Percentiles rank a stretch among this genome's conserved stretches.
Evolutionary conservation across 225 moss, liverwort and hornwort genomes (phyloP).

Genomic region (Polytrichum commune): DNA sequence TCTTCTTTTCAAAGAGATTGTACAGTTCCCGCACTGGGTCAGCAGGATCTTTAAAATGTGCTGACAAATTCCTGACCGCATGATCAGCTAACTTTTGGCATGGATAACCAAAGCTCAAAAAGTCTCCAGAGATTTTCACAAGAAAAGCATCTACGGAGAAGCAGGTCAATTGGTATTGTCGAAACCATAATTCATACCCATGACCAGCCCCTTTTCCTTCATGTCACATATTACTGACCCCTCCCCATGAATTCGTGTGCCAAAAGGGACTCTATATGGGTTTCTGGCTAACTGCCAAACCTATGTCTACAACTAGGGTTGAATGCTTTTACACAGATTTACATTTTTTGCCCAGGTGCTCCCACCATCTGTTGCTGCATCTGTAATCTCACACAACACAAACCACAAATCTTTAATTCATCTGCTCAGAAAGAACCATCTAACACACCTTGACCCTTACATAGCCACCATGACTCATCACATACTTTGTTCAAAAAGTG

Average conservation of each 20-base stretch:
- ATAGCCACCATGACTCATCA: too few species aligned
- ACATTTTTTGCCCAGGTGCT: slow-evolving; percentile 65
- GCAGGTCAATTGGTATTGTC: background rate
- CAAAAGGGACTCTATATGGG: slow-evolving; percentile 17
- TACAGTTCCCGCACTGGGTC: slow-evolving; percentile 41
- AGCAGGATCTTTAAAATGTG: slow-evolving; percentile 14
- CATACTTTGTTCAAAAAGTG: too few species aligned
- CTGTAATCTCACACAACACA: slow-evolving; percentile 15
- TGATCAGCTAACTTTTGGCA: slow-evolving; percentile 11
- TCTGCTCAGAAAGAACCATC: too few species aligned
- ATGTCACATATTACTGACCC: slow-evolving; percentile 12
- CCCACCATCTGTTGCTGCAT: slow-evolving; percentile 62
- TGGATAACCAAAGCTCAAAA: slow-evolving; percentile 25
- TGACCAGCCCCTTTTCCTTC: slow-evolving; percentile 4
- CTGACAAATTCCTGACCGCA: slow-evolving; percentile 21
- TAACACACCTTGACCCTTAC: too few species aligned
- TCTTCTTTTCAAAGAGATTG: slow-evolving; percentile 36
- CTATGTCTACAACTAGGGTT: slow-evolving; percentile 32
- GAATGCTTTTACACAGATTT: slow-evolving; percentile 58
- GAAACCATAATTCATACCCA: slow-evolving; percentile 1
- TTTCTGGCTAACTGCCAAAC: slow-evolving; percentile 14
- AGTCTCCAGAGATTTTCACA: slow-evolving; percentile 12
- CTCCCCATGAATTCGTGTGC: slow-evolving; percentile 9
- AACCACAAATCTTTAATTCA: too few species aligned
- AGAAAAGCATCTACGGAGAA: background rate